These are phyloP conservation scores for Tolypocladium tundrense DNA, from an alignment of 2,329 filamentous ascomycete species.

Conservation along the genomic window DNA sequence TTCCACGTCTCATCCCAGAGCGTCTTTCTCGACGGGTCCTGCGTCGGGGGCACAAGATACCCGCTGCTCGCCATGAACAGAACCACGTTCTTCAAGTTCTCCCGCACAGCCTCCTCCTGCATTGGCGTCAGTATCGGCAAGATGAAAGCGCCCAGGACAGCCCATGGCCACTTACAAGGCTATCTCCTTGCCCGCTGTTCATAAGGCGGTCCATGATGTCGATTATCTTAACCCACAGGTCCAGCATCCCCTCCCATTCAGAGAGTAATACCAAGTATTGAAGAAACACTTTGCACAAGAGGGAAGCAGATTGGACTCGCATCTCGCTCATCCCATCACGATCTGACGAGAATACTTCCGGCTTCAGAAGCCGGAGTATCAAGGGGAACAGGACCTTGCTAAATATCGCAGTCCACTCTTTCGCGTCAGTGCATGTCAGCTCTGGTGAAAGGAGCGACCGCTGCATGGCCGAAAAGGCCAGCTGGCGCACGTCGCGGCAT, in stretches of 20 bases:
- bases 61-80: conserved; percentile 90
- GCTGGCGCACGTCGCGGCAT: conserved; percentile 82
- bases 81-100: conserved; percentile 91
- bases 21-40: conserved; percentile 43
- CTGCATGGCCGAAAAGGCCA: conserved; percentile 79
- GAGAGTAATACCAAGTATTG: conserved; percentile 82
- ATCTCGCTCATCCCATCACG: conserved; percentile 92
- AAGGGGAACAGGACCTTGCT: conserved; percentile 87
- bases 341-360: conserved; percentile 88
- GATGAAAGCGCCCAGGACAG: background rate
- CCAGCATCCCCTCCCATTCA: conserved; percentile 79
- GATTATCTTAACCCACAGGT: conserved; percentile 85
- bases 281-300: conserved; percentile 91
- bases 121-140: conserved; percentile 3
- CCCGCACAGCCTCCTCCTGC: conserved; percentile 87
- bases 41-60: conserved; percentile 62
- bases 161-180: conserved; percentile 50
- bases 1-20: conserved; percentile 57
- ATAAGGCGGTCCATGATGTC: conserved; percentile 93
- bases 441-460: conserved; percentile 76
- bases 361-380: conserved; percentile 77
- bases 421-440: conserved; percentile 70
- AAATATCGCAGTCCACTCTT: conserved; percentile 94
- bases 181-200: conserved; percentile 89
- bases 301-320: conserved; percentile 77